A percentile compares a stretch with the other conserved stretches of the same genome.
Evolutionary conservation across 305 asterid species (phyloP).

Genomic region (Ajuga reptans): DNA sequence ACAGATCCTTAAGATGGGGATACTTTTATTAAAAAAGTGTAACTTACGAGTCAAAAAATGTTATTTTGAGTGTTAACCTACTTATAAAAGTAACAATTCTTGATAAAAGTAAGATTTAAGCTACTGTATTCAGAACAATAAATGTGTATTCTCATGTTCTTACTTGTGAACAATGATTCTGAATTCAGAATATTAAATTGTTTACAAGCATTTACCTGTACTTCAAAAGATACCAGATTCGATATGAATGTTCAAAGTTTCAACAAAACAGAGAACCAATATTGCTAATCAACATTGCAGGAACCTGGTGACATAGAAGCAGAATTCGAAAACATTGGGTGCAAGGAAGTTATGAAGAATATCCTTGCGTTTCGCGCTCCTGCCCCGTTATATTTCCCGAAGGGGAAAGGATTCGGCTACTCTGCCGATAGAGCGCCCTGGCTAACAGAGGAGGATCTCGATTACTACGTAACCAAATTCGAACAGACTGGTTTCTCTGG

Average conservation of each 20-base stretch:
- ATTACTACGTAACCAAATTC: constrained; percentile 37
- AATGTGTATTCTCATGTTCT: neutral
- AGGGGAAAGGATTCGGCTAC: constrained; percentile 40
- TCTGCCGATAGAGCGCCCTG: constrained; percentile 43
- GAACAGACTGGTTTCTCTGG: constrained; percentile 58
- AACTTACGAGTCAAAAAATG: too few species aligned
- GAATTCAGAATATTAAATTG: neutral
- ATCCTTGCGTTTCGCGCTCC: constrained; percentile 35
- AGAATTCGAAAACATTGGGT: constrained; percentile 41
- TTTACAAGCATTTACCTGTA: neutral
- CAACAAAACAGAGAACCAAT: neutral
- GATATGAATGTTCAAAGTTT: neutral
- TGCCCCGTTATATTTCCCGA: constrained; percentile 42
- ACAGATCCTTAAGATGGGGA: too few species aligned
- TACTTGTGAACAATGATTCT: neutral
- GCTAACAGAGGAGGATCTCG: constrained; percentile 54
- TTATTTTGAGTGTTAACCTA: too few species aligned
- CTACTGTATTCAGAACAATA: neutral
- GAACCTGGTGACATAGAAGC: constrained; percentile 63
- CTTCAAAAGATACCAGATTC: neutral
- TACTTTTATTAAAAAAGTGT: too few species aligned
- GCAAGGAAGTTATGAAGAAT: constrained; percentile 39
- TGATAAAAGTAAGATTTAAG: too few species aligned
- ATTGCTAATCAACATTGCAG: constrained; percentile 25
- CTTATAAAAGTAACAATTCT: too few species aligned